A percentile compares a stretch with the other conserved stretches of the same genome.
These are phyloP conservation scores for Ichthyophonus hoferi DNA, from an alignment of 208 protist species.

Conservation along the genomic window DNA sequence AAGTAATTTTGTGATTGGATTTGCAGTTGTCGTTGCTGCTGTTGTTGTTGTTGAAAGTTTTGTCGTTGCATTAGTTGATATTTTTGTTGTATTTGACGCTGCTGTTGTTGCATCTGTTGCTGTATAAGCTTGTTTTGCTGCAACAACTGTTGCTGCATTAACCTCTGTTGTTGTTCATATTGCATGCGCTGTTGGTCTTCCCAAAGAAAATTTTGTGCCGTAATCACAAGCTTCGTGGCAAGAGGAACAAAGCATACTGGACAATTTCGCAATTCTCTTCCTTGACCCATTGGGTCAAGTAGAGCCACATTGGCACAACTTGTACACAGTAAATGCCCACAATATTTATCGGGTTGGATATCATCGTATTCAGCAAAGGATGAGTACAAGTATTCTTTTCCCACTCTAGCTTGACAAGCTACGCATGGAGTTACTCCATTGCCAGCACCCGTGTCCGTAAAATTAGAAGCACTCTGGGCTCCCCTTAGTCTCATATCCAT, in stretches of 20 bases:
- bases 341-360: background rate
- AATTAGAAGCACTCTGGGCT: background rate
- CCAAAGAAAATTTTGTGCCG: background rate
- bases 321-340: background rate
- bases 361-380: background rate
- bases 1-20: too few relatives aligned
- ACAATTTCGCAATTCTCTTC: background rate
- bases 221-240: background rate
- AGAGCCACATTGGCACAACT: background rate
- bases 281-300: background rate
- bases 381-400: background rate
- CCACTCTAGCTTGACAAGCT: background rate
- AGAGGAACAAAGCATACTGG: background rate
- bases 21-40: too few relatives aligned
- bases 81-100: too few relatives aligned
- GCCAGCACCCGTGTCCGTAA: too few relatives aligned
- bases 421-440: background rate
- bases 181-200: background rate
- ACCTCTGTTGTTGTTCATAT: too few relatives aligned
- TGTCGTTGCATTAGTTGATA: too few relatives aligned
- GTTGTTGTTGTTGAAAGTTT: too few relatives aligned
- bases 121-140: too few relatives aligned
- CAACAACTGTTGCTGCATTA: too few relatives aligned
- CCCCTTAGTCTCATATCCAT: background rate
- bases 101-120: too few relatives aligned